Conservation (phyloP, 257 asterid species). For the Scutellaria baicalensis region DNA sequence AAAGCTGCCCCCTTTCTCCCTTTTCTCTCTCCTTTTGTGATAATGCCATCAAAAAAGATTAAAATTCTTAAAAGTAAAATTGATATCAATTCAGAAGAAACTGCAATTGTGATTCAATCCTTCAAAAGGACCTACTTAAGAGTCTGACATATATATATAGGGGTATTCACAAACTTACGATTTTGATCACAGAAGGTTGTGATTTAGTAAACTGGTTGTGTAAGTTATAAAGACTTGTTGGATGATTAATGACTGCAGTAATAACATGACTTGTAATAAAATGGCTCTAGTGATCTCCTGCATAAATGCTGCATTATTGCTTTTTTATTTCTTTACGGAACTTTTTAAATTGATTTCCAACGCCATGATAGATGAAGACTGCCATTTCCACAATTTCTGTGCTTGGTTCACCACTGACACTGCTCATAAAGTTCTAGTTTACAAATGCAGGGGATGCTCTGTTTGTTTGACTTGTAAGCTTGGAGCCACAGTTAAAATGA, state of each 20-base stretch:
- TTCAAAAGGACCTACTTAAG: too few relatives aligned
- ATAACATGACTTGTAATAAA: neutral
- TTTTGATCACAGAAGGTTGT: neutral
- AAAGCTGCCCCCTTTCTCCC: neutral
- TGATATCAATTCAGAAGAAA: neutral
- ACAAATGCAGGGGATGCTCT: conserved; percentile 23
- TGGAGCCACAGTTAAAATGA: conserved; percentile 33
- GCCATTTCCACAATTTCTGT: neutral
- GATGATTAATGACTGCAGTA: neutral
- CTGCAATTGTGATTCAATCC: neutral
- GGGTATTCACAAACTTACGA: neutral
- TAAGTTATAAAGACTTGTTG: neutral
- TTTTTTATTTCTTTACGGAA: neutral
- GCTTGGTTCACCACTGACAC: neutral
- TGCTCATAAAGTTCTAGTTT: neutral
- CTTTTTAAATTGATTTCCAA: neutral
- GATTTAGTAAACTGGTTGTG: neutral
- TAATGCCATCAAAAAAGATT: too few relatives aligned
- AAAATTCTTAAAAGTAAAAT: too few relatives aligned
- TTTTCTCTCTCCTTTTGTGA: too few relatives aligned
- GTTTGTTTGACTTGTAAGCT: conserved; percentile 16
- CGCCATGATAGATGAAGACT: neutral
- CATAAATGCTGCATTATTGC: neutral
- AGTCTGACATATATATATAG: neutral
- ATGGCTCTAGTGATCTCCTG: neutral